Percentiles rank a stretch among this genome's conserved stretches.
Evolutionary conservation across 331 rosid species (phyloP).

Genomic region (Prunus yedoensis): DNA sequence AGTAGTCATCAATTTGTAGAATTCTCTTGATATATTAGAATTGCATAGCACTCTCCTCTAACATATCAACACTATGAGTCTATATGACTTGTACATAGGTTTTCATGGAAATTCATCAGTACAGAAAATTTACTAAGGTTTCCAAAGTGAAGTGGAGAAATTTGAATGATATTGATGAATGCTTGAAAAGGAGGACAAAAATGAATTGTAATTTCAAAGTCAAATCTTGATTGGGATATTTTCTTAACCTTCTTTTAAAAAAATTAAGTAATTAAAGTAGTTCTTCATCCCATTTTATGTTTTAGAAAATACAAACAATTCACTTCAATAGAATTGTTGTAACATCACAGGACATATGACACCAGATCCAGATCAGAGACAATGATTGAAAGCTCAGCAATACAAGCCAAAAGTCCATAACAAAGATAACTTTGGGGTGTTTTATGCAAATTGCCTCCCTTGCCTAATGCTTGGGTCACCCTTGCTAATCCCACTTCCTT

Average conservation of each 20-base stretch:
- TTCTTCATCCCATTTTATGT: background rate
- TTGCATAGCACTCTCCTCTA: too few relatives aligned
- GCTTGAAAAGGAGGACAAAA: background rate
- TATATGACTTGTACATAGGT: too few relatives aligned
- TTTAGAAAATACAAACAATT: too few relatives aligned
- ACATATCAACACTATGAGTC: too few relatives aligned
- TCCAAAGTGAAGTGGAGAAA: background rate
- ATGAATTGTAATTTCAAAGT: background rate
- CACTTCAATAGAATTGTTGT: too few relatives aligned
- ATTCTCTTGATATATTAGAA: too few relatives aligned
- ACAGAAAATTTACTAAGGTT: background rate
- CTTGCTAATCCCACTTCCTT: background rate
- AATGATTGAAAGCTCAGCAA: background rate
- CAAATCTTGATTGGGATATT: background rate
- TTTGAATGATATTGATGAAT: background rate
- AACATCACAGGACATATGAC: too few relatives aligned
- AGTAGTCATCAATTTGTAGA: too few relatives aligned
- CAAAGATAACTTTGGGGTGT: background rate
- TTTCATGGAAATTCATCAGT: background rate
- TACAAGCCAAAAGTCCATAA: background rate
- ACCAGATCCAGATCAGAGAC: background rate
- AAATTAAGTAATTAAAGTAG: background rate
- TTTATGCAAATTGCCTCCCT: background rate
- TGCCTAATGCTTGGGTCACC: conserved; percentile 1
- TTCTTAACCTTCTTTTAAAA: too few relatives aligned